Evolutionary conservation across 768 basidiomycete species (phyloP).

Genomic region (Baorangia bicolor): DNA sequence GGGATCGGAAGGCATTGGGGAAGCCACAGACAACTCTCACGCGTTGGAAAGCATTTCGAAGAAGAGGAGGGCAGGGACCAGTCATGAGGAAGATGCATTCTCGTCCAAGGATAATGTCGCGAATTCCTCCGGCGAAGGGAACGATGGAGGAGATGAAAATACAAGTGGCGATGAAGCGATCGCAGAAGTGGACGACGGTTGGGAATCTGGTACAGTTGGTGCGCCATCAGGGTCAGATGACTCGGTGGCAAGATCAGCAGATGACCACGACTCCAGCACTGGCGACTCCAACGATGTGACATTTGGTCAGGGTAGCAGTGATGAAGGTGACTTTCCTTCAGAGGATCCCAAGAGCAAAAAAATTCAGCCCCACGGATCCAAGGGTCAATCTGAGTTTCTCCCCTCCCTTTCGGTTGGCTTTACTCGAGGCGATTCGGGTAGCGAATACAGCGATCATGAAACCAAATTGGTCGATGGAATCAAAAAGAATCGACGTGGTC

Average conservation of each 20-base stretch:
- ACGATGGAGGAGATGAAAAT: slow-evolving; percentile 27
- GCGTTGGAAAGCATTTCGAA: slow-evolving; percentile 4
- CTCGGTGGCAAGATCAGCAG: slow-evolving; percentile 40
- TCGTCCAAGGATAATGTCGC: not conserved
- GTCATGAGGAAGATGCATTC: not conserved
- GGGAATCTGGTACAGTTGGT: slow-evolving; percentile 44
- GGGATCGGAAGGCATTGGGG: slow-evolving; percentile 16
- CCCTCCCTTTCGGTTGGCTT: slow-evolving; percentile 89
- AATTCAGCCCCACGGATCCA: slow-evolving; percentile 23
- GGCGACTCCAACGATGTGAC: slow-evolving; percentile 28
- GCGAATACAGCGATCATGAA: slow-evolving; percentile 73
- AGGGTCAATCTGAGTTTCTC: slow-evolving; percentile 63
- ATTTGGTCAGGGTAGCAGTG: slow-evolving; percentile 24
- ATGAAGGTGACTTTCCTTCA: slow-evolving; percentile 18
- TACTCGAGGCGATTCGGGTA: slow-evolving; percentile 72
- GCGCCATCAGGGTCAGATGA: slow-evolving; percentile 25
- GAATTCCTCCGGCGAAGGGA: slow-evolving; percentile 4
- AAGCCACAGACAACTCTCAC: slow-evolving; percentile 18
- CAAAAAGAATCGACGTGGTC: slow-evolving; percentile 89
- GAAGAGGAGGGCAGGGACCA: slow-evolving; percentile 3
- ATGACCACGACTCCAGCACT: slow-evolving; percentile 28
- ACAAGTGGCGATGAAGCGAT: slow-evolving; percentile 3
- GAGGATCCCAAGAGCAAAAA: slow-evolving; percentile 11
- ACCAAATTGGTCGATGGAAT: slow-evolving; percentile 48
- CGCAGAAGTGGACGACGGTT: slow-evolving; percentile 27